Percentiles rank a stretch among this genome's conserved stretches.
Evolutionary conservation across 108 stramenopile species (phyloP).

Genomic region (Nannochloropsis granulata): DNA sequence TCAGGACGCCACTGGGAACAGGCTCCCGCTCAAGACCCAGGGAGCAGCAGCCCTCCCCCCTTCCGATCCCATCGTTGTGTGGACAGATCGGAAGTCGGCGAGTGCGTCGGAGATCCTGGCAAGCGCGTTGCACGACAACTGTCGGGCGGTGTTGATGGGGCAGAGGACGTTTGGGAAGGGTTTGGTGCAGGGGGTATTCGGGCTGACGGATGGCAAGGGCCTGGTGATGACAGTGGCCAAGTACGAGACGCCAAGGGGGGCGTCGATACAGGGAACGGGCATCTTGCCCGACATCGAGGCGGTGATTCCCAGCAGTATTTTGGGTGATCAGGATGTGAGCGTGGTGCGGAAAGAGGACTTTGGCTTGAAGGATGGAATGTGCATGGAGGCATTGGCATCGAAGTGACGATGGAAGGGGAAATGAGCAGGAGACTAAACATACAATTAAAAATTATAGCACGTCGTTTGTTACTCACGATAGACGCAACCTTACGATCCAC

Average conservation of each 20-base stretch:
- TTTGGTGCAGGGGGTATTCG: constrained; percentile 85
- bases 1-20: constrained; percentile 20
- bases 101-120: constrained; percentile 73
- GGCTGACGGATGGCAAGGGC: constrained; percentile 69
- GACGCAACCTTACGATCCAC: too few species aligned
- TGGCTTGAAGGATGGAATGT: not conserved
- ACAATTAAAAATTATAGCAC: too few species aligned
- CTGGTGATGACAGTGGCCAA: constrained; percentile 79
- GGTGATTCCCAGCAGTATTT: not conserved
- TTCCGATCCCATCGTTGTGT: constrained; percentile 23
- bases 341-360: not conserved
- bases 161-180: constrained; percentile 79
- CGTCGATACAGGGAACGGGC: constrained; percentile 67
- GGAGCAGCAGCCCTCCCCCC: constrained; percentile 13
- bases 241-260: constrained; percentile 72
- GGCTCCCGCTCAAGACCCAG: constrained; percentile 22
- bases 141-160: constrained; percentile 78
- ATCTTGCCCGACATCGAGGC: constrained; percentile 52
- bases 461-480: too few species aligned
- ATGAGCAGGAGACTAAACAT: too few species aligned
- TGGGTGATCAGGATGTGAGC: not conserved
- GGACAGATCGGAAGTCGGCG: constrained; percentile 29
- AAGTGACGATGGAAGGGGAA: too few species aligned
- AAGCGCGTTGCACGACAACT: constrained; percentile 76
- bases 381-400: not conserved